Conservation (phyloP, 2,329 filamentous ascomycete genomes). For the Talaromyces sp. region DNA sequence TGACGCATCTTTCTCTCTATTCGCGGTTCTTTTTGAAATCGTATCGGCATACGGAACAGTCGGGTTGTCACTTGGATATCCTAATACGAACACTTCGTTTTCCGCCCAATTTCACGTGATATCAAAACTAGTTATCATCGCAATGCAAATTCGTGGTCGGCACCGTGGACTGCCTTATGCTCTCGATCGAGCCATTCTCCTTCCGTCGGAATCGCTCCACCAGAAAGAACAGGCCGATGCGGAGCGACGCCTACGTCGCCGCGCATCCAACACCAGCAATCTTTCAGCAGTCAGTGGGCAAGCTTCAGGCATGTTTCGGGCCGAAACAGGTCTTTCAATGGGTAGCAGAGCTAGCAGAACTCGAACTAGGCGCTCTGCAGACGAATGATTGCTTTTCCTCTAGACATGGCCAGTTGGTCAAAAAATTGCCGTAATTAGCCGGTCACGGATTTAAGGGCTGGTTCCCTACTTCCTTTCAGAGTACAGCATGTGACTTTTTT, state of each 20-base stretch:
- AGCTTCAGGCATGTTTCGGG: slow-evolving; percentile 6
- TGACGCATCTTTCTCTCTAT: slow-evolving; percentile 61
- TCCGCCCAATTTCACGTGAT: slow-evolving; percentile 74
- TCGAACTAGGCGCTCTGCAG: slow-evolving; percentile 4
- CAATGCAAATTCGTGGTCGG: slow-evolving; percentile 62
- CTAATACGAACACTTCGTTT: slow-evolving; percentile 71
- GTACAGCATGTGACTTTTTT: not conserved
- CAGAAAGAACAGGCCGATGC: slow-evolving; percentile 55
- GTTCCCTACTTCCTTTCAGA: not conserved
- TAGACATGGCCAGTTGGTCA: not conserved
- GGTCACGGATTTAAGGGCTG: not conserved
- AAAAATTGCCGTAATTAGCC: not conserved
- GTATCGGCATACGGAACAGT: slow-evolving; percentile 93
- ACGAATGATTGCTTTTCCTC: not conserved
- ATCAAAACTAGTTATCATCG: slow-evolving; percentile 61
- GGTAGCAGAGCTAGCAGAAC: slow-evolving; percentile 7
- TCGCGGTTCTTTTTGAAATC: slow-evolving; percentile 73
- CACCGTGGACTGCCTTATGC: slow-evolving; percentile 64
- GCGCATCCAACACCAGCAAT: slow-evolving; percentile 31
- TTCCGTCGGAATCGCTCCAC: slow-evolving; percentile 62
- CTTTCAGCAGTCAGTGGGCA: slow-evolving; percentile 12
- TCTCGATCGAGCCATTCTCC: slow-evolving; percentile 64
- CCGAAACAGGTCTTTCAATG: slow-evolving; percentile 3
- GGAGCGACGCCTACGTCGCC: slow-evolving; percentile 39
- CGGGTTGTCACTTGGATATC: slow-evolving; percentile 80